phyloP scores from a whole-genome alignment of 1,284 basidiomycete species.

The Chondrostereum purpureum region DNA sequence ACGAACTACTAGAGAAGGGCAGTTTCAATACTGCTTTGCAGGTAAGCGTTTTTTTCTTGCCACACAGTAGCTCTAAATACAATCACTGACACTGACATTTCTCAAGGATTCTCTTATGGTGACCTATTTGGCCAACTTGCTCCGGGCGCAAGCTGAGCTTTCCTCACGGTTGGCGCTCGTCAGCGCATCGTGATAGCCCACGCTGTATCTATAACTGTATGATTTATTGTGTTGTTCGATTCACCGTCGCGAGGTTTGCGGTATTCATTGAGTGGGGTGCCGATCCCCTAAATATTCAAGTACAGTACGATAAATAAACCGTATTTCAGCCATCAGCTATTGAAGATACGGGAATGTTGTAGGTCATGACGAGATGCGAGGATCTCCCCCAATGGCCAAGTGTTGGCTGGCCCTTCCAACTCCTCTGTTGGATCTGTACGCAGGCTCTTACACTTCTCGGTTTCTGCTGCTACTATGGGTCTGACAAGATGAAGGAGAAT shows the following conservation, averaged over 20 bases:
- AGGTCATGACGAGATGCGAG: conserved; percentile 86
- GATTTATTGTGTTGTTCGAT: conserved; percentile 1
- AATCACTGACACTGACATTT: no score
- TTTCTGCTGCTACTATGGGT: conserved; percentile 54
- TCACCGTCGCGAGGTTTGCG: no score
- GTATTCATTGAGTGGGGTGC: no score
- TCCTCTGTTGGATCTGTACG: conserved; percentile 33
- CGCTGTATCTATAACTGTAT: background rate
- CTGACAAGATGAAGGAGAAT: conserved; percentile 71
- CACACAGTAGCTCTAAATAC: no score
- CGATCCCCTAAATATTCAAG: no score
- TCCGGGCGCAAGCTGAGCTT: conserved; percentile 92
- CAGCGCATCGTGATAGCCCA: conserved; percentile 24
- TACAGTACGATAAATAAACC: no score
- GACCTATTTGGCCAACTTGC: conserved; percentile 91
- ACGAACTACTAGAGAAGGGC: conserved; percentile 58
- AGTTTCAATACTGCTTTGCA: conserved; percentile 72
- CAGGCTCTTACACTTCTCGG: conserved; percentile 35
- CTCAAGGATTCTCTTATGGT: conserved; percentile 87
- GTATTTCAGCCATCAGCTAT: conserved; percentile 71
- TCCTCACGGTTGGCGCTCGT: conserved; percentile 85
- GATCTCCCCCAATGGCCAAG: conserved; percentile 97
- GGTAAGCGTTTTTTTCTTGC: conserved; percentile 33
- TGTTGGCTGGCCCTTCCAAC: conserved; percentile 67
- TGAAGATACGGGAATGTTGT: conserved; percentile 95